Evolutionary conservation across 768 basidiomycete genomes (phyloP), one percentile per base, ranked within the genome.

Genomic region (Serendipita vermifera): DNA sequence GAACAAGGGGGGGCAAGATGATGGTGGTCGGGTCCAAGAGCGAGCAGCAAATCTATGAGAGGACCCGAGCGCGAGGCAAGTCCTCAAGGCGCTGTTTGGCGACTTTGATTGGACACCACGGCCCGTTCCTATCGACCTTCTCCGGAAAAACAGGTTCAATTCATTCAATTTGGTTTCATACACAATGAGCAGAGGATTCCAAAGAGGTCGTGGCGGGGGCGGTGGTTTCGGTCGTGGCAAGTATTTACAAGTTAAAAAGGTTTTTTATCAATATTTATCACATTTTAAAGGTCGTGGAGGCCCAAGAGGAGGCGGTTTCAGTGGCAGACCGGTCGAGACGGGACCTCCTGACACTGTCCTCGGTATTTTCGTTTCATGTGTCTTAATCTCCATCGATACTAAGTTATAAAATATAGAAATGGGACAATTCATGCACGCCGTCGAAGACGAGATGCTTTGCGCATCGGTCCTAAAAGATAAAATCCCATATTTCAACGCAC

Each of bases 401-500:
- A 35, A 29, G 35, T 38, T 46, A 46, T 13, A 32, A 35, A 15
- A 2, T 27, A 17, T 41, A 96, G 93, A 96, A 73, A 83, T 94
- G 73, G 92, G 93, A 57, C 73, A 83, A 1, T 96, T 98, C 67
- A 66, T 91, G 31, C 96, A 98, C 67, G 86, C 93, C 13, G 94
- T 98, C 36, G 94, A 99, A 71, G 90, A 89, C 58, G 93, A 99
- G 68, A 98, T 99, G 94, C 77, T 99, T 53, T 99, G 96, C 69
- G 75, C 82, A 5, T 90, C 92, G 3, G 70, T 80, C 17, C 77
- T 89, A 66, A 71, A 83, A 2, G 83, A 93, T 70, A 94, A 88
- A 74, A 91, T 99, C 26, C 96, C 96, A 0, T 94, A 92, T 70
- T 99, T 99, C 79, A 99, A 99, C 69, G 93, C 94, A 0, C 93